Percentiles rank a stretch among this genome's conserved stretches.
Evolutionary conservation across 176 grass and related monocot species (phyloP).

Genomic region (Carex pumila): DNA sequence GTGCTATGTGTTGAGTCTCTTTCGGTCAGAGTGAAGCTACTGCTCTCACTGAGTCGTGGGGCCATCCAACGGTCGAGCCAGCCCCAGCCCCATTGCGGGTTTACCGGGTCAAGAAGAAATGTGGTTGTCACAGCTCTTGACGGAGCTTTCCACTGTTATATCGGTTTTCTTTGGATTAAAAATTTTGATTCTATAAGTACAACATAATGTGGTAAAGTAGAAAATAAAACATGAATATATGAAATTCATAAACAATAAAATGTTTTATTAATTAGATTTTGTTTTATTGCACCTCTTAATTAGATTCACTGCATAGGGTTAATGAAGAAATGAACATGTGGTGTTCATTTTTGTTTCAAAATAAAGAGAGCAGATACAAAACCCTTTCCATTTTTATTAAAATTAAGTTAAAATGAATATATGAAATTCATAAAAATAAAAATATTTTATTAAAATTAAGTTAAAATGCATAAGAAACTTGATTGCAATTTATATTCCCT

Average conservation of each 20-base stretch:
- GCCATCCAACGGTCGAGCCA: constrained; percentile 76
- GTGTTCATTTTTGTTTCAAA: background rate
- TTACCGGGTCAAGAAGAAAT: constrained; percentile 48
- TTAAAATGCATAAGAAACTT: too few relatives aligned
- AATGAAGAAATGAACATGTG: background rate
- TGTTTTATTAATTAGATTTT: background rate
- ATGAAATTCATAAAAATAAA: too few relatives aligned
- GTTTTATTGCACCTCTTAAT: background rate
- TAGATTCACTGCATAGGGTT: background rate
- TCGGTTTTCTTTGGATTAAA: constrained; percentile 23
- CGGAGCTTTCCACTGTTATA: constrained; percentile 66
- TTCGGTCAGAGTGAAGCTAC: background rate
- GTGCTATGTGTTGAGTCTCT: constrained; percentile 12
- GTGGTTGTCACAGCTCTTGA: constrained; percentile 32
- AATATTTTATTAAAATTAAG: too few relatives aligned
- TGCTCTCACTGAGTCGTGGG: constrained; percentile 59
- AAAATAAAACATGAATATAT: background rate
- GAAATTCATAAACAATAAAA: background rate
- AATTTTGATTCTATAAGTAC: constrained; percentile 24
- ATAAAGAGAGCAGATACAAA: background rate
- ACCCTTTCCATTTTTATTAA: too few relatives aligned
- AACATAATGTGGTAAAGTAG: background rate
- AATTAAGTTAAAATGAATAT: too few relatives aligned
- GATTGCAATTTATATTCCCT: too few relatives aligned
- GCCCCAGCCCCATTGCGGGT: constrained; percentile 89